Percentiles rank a stretch among this genome's conserved stretches.
These are phyloP conservation scores for Tetradesmus lagerheimii DNA, from an alignment of 139 green algal species.

Conservation along the genomic window DNA sequence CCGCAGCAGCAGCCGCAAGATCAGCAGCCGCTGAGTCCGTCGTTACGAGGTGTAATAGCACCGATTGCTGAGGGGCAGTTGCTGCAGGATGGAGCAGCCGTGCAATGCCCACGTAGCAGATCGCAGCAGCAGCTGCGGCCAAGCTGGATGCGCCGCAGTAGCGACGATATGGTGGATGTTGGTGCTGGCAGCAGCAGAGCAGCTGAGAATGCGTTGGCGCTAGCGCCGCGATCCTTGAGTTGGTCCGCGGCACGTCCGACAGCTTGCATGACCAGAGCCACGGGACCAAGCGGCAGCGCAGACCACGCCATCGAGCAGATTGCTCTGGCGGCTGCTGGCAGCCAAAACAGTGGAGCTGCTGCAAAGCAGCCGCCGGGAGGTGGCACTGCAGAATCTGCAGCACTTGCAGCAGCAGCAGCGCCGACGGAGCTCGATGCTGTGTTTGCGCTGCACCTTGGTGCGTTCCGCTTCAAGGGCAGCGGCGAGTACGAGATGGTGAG, in stretches of 20 bases:
- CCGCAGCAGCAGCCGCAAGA: not conserved
- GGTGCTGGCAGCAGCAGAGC: not conserved
- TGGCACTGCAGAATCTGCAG: not conserved
- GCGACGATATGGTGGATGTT: not conserved
- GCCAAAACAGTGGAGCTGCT: not conserved
- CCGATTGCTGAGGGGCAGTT: not conserved
- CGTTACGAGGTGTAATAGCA: not conserved
- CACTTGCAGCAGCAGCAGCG: not conserved
- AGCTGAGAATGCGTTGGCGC: not conserved
- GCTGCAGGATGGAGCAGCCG: not conserved
- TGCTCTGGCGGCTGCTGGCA: not conserved
- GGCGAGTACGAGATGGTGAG: conserved; percentile 33
- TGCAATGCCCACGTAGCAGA: not conserved
- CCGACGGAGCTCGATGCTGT: not conserved
- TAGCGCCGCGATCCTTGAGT: not conserved
- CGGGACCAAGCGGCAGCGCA: not conserved
- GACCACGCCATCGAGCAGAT: not conserved
- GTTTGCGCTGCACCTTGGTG: conserved; percentile 8
- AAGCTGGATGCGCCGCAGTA: not conserved
- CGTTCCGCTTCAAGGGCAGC: conserved; percentile 43
- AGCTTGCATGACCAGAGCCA: not conserved
- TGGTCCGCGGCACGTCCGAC: not conserved
- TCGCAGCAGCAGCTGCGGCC: not conserved
- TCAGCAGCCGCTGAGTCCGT: too few relatives aligned
- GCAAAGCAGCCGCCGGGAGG: not conserved